Conservation (phyloP, 2,329 filamentous ascomycete species). For the Clonostachys chloroleuca region DNA sequence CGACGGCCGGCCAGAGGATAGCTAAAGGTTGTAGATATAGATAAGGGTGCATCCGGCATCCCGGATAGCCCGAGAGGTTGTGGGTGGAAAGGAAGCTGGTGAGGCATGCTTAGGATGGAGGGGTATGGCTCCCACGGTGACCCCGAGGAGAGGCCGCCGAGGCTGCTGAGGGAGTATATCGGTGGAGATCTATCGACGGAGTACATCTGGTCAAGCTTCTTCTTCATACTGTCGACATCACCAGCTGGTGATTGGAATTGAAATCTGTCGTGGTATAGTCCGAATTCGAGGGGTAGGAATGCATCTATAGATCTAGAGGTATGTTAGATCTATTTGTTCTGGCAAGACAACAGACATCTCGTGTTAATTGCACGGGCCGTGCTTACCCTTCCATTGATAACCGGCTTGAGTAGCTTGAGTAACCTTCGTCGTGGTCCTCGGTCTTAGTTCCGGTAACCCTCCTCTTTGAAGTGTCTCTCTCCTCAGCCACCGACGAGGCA, state of each 20-base stretch:
- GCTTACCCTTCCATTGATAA: constrained; percentile 30
- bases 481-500: constrained; percentile 24
- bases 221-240: constrained; percentile 47
- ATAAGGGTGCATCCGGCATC: constrained; percentile 40
- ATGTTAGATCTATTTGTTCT: constrained; percentile 6
- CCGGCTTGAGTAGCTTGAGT: constrained; percentile 28
- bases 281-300: constrained; percentile 30
- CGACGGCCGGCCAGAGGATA: no score
- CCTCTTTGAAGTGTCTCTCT: constrained; percentile 24
- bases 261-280: constrained; percentile 44
- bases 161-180: constrained; percentile 29
- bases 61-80: constrained; percentile 38
- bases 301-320: constrained; percentile 33
- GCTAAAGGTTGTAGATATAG: no score
- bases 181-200: constrained; percentile 39
- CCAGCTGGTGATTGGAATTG: constrained; percentile 36
- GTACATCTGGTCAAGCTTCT: constrained; percentile 47
- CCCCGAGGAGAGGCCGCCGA: constrained; percentile 15
- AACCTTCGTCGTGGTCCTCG: constrained; percentile 30
- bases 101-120: constrained; percentile 31
- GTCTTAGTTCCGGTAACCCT: constrained; percentile 12
- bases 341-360: constrained; percentile 3
- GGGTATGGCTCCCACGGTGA: constrained; percentile 26
- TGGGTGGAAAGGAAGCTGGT: constrained; percentile 37
- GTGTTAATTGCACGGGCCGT: neutral